A percentile compares a stretch with the other conserved stretches of the same genome.
Conservation (phyloP, 345 rosid genomes). For the Ricinus communis region DNA sequence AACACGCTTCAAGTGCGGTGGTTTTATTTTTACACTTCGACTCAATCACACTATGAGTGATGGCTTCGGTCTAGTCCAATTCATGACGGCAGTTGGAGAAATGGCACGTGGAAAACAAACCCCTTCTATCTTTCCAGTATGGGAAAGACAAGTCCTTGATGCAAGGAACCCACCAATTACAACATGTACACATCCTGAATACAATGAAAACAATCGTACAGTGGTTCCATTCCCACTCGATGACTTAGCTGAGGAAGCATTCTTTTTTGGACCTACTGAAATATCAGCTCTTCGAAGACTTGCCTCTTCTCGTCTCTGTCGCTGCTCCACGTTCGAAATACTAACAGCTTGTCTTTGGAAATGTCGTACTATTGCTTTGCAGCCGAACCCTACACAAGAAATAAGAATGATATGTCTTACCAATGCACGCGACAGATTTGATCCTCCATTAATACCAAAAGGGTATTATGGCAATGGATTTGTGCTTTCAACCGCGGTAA, state of each 20-base stretch:
- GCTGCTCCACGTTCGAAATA: conserved; percentile 24
- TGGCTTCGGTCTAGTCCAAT: conserved; percentile 14
- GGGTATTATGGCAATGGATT: conserved; percentile 51
- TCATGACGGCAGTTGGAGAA: conserved; percentile 17
- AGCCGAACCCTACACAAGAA: conserved; percentile 8
- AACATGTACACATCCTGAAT: conserved; percentile 20
- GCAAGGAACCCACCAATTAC: conserved; percentile 16
- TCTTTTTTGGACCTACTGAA: conserved; percentile 21
- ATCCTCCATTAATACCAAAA: not conserved
- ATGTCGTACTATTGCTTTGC: conserved; percentile 22
- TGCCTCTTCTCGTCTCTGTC: not conserved
- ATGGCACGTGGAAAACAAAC: conserved; percentile 10
- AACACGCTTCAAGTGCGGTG: conserved; percentile 25
- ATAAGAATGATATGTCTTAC: conserved; percentile 14
- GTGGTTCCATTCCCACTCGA: conserved; percentile 2
- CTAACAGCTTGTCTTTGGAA: conserved; percentile 32
- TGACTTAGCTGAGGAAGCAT: conserved; percentile 6
- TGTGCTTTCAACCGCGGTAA: conserved; percentile 23
- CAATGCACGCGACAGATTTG: not conserved
- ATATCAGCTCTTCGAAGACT: conserved; percentile 3
- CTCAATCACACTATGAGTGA: conserved; percentile 23
- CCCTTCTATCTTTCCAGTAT: conserved; percentile 17
- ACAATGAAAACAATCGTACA: conserved; percentile 9
- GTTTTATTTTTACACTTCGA: conserved; percentile 20
- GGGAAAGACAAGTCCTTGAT: conserved; percentile 21